Evolutionary conservation across 2,329 filamentous ascomycete species (phyloP).

Genomic region (Fusarium sp.): DNA sequence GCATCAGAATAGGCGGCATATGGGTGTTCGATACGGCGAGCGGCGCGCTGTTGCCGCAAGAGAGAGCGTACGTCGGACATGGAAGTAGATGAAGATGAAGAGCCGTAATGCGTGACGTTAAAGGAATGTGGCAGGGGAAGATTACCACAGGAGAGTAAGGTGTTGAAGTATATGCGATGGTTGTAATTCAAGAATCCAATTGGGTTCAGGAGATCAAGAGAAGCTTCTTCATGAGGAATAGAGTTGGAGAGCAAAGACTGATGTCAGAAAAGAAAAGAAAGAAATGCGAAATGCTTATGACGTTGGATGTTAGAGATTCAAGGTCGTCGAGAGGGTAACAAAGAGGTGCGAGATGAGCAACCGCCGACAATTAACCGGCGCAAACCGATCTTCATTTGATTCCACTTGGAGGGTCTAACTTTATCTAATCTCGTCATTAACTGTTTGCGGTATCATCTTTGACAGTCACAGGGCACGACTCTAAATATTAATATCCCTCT

Average conservation of each 20-base stretch:
- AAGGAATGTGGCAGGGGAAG: slow-evolving; percentile 2
- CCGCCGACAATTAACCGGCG: slow-evolving; percentile 49
- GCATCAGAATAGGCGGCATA: slow-evolving; percentile 75
- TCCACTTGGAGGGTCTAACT: not conserved
- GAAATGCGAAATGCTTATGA: slow-evolving; percentile 23
- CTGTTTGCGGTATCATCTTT: not conserved
- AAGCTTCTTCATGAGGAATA: not conserved
- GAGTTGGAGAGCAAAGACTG: not conserved
- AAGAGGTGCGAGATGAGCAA: slow-evolving; percentile 29
- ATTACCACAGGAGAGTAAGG: slow-evolving; percentile 23
- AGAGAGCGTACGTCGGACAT: slow-evolving; percentile 87
- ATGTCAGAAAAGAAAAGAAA: slow-evolving; percentile 9
- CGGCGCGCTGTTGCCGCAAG: slow-evolving; percentile 80
- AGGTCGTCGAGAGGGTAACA: slow-evolving; percentile 28
- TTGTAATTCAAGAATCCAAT: slow-evolving; percentile 2
- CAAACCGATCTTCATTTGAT: slow-evolving; percentile 23
- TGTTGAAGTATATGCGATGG: not conserved
- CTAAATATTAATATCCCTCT: not conserved
- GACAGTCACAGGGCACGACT: not conserved
- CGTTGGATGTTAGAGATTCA: slow-evolving; percentile 22
- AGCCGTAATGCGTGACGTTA: not conserved
- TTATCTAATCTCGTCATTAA: slow-evolving; percentile 1
- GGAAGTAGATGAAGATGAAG: slow-evolving; percentile 4
- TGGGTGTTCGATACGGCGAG: slow-evolving; percentile 78
- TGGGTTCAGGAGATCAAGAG: not conserved